These are phyloP conservation scores for Tillandsia fasciculata DNA, from an alignment of 176 grass and related monocot genomes.

Conservation along the genomic window DNA sequence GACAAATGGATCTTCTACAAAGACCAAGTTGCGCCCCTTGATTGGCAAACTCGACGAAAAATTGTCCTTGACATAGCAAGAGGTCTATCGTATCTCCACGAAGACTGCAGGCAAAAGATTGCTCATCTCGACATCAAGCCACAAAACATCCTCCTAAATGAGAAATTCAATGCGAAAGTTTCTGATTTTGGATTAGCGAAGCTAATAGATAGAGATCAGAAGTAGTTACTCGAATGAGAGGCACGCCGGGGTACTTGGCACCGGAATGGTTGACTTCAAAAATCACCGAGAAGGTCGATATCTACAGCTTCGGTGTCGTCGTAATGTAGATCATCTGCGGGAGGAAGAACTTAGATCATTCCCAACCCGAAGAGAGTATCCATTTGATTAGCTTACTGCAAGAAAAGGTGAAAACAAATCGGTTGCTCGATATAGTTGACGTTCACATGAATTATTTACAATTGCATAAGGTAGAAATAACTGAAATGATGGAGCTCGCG, in stretches of 20 bases:
- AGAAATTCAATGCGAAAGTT: constrained; percentile 64
- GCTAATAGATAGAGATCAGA: constrained; percentile 75
- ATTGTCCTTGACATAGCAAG: constrained; percentile 62
- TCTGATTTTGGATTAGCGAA: constrained; percentile 80
- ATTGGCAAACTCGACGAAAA: constrained; percentile 53
- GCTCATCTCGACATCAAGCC: constrained; percentile 77
- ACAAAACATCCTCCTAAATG: constrained; percentile 67
- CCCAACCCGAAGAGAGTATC: constrained; percentile 38
- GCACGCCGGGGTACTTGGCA: constrained; percentile 69
- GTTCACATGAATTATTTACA: constrained; percentile 38
- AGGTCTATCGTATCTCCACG: constrained; percentile 64
- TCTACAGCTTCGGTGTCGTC: constrained; percentile 74
- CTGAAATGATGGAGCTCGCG: constrained; percentile 55
- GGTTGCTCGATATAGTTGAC: constrained; percentile 42
- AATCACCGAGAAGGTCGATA: constrained; percentile 70
- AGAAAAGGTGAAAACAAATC: constrained; percentile 52
- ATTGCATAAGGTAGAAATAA: constrained; percentile 31
- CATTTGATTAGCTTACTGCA: constrained; percentile 55
- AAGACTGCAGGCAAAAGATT: constrained; percentile 72
- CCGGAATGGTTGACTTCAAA: constrained; percentile 72
- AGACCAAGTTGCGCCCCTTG: constrained; percentile 36
- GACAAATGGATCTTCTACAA: constrained; percentile 70
- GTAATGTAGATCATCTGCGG: constrained; percentile 45
- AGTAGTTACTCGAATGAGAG: constrained; percentile 73
- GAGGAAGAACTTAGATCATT: constrained; percentile 52